Base-by-base conservation (phyloP, 306 rosid genomes). In the Inga leiocalycina region DNA sequence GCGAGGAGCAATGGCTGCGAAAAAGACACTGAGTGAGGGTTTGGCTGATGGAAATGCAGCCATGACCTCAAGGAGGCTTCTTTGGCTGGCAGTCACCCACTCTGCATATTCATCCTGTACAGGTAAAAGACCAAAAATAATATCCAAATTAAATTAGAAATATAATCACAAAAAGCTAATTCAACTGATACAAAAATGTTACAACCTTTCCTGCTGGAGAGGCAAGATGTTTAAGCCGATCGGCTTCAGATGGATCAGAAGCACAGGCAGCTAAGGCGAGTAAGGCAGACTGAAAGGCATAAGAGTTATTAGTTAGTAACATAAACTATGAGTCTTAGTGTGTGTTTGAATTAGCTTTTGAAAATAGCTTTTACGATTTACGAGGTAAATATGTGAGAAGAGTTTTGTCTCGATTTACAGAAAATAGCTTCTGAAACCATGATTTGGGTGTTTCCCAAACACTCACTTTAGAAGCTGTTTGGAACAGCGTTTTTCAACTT, bases 51-150 rank as follows among this genome's bases (percentile, higher is more conserved):
- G 87, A 81, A 92, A 97, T 81, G 86, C 97, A 79, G 92, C 91
- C 97, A 97, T 90, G 85, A 97, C 92, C 85, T 97, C 98, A 84
- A 97, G 97, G 74, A 97, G 97, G 87, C 99, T 94, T 88, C 98
- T 92, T 90, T 97, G 99, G 81, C 91, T 81, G 78, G 94, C 87
- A 88, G 87, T 83, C 71, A 92, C 89, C 97, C 93, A 94, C 80
- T 92, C 91, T 68, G 98, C 83, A 90, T 97, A 97, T 82, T 92
- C 98, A 90, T 97, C 98, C 99, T 97, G 88, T 32, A 81, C 37
- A 54, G 66, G 48, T 48, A 87, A 34, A 49, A 75, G 75, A 81
- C 20, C 59, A 87, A 24, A 39, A 83, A 45, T 22, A 86, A 56
- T 54, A 77, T 77, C 76, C 76, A 22, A 43, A 75, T 84, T 79